Evolutionary conservation across 2,329 filamentous ascomycete genomes (phyloP), one percentile per base, ranked within the genome.

Genomic region (Bipolaris victoriae): DNA sequence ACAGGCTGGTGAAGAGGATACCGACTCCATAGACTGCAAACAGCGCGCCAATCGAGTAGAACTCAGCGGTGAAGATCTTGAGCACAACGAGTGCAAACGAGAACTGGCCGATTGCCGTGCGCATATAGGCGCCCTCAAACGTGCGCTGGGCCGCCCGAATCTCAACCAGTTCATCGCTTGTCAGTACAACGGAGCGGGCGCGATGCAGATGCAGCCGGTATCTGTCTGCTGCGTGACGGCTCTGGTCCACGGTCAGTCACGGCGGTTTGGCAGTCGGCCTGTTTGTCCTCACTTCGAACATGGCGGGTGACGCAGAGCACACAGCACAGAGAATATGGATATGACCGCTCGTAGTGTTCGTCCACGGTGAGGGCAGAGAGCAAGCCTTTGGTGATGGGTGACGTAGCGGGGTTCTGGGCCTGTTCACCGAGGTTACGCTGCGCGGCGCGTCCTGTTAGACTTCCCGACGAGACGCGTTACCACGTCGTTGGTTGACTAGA

Each of bases 71-170:
- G 80, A 99, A 98, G 77, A 99, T 96, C 80, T 96, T 97, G 66
- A 97, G 86, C 50, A 99, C 91, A 62, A 99, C 88, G 48, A 99
- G 87, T 18, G 94, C 89, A 77, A 99, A 98, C 55, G 90, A 94
- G 81, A 98, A 98, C 72, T 98, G 93, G 3, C 91, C 91, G 18
- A 99, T 86, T 2, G 94, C 93, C 0, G 95, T 99, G 60, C 95
- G 90, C 72, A 97, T 90, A 78, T 98, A 99, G 20, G 95, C 95
- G 20, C 95, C 95, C 78, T 99, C 95, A 69, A 98, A 99, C 1
- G 95, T 99, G 52, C 95, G 87, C 76, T 99, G 95, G 10, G 94
- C 91, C 11, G 95, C 95, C 62, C 95, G 91, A 65, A 98, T 90
- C 79, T 98, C 95, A 63, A 97, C 91, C 41, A 99, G 88, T 77